These are phyloP conservation scores for Beauveria sp. DNA, from an alignment of 2,329 filamentous ascomycete species.

Conservation along the genomic window DNA sequence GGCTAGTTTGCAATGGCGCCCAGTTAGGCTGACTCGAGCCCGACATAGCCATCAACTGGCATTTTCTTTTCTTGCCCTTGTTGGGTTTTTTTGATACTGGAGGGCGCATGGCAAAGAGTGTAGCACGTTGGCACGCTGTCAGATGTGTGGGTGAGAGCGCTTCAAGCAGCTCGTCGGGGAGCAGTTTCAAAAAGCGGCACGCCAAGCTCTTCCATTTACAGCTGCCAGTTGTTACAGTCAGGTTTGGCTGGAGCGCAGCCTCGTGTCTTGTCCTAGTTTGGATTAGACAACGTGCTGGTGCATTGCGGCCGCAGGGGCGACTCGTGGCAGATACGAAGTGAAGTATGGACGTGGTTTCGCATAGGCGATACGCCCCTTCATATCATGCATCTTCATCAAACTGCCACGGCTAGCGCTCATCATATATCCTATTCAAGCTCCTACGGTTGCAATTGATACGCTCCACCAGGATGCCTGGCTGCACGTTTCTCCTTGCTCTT, in stretches of 20 bases:
- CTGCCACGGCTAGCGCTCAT: too few species aligned
- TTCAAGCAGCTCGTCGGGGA: neutral
- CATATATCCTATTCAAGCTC: neutral
- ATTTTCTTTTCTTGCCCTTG: neutral
- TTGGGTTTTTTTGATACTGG: neutral
- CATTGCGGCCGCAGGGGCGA: neutral
- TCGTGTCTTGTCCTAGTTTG: neutral
- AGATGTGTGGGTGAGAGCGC: neutral
- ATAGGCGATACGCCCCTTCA: neutral
- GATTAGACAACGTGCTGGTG: neutral
- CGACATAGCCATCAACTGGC: neutral
- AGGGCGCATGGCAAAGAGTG: neutral
- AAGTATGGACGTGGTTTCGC: neutral
- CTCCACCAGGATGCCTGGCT: too few species aligned
- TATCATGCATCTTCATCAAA: too few species aligned
- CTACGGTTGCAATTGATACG: too few species aligned
- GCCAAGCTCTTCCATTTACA: neutral
- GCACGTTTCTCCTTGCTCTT: neutral
- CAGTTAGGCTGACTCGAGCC: neutral
- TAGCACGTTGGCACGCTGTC: neutral
- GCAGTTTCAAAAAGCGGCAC: neutral
- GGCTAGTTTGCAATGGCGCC: neutral
- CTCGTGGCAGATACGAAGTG: neutral
- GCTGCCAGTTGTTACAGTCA: too few species aligned
- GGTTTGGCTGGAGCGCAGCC: neutral